Conservation (phyloP, 2,329 filamentous ascomycete species). For the Sclerotinia subarctica region DNA sequence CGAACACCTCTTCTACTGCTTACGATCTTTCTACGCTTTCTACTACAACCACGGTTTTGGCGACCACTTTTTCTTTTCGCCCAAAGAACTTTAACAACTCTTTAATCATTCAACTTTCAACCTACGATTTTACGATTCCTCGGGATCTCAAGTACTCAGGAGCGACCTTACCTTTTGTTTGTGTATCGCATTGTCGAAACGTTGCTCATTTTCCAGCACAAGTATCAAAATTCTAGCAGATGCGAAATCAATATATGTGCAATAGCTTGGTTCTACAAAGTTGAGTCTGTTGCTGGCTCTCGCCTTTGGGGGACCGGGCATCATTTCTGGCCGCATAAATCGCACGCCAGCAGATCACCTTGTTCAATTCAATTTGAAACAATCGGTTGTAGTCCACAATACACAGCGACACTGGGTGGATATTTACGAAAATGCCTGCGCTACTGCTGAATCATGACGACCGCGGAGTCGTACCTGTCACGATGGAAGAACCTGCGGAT, state of each 20-base stretch:
- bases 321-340: not conserved
- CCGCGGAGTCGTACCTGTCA: slow-evolving; percentile 22
- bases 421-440: slow-evolving; percentile 31
- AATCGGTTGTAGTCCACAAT: not conserved
- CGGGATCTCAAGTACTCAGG: not conserved
- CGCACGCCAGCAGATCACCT: not conserved
- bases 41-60: not conserved
- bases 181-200: not conserved
- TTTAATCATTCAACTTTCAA: not conserved
- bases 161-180: not conserved
- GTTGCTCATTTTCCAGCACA: not conserved
- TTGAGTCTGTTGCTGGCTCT: slow-evolving; percentile 13
- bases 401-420: not conserved
- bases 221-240: not conserved
- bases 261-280: not conserved
- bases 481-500: slow-evolving; percentile 21
- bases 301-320: slow-evolving; percentile 7
- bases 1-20: not conserved
- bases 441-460: slow-evolving; percentile 31
- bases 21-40: not conserved
- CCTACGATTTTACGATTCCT: not conserved
- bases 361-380: not conserved
- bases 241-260: not conserved
- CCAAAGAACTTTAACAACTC: not conserved
- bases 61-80: not conserved